Evolutionary conservation across 805 yeast species (phyloP).

Genomic region (Lachancea mirantina): DNA sequence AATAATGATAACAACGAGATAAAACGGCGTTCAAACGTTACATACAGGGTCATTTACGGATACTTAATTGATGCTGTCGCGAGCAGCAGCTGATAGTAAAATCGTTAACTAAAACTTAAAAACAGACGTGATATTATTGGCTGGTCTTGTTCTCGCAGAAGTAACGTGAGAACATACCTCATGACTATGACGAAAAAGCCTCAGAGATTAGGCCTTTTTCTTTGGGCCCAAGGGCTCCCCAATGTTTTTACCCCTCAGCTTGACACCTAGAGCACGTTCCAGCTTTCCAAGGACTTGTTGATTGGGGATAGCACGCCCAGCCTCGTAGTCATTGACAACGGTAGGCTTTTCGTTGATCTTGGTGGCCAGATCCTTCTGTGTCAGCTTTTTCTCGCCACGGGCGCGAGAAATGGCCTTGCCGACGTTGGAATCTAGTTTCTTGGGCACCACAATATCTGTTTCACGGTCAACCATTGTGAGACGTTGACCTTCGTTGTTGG

Average conservation of each 20-base stretch:
- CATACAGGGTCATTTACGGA: too few relatives aligned
- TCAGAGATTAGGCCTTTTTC: constrained; percentile 21
- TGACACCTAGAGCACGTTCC: constrained; percentile 90
- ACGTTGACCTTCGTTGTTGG: constrained; percentile 89
- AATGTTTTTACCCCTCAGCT: constrained; percentile 91
- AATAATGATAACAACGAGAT: too few relatives aligned
- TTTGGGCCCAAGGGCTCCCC: constrained; percentile 70
- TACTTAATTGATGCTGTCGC: too few relatives aligned
- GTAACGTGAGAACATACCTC: too few relatives aligned
- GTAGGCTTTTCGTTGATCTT: constrained; percentile 93
- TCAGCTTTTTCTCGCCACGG: constrained; percentile 78
- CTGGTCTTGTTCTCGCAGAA: too few relatives aligned
- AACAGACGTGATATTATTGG: too few relatives aligned
- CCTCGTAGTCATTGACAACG: constrained; percentile 91
- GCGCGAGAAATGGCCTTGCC: constrained; percentile 84
- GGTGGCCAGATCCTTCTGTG: constrained; percentile 96
- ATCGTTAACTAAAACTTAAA: too few relatives aligned
- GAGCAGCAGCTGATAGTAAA: too few relatives aligned
- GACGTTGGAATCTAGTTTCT: constrained; percentile 75
- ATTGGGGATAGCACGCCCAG: constrained; percentile 93
- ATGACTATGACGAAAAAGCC: not conserved
- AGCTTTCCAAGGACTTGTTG: constrained; percentile 89
- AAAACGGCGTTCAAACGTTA: too few relatives aligned
- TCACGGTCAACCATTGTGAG: constrained; percentile 88
- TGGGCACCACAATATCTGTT: constrained; percentile 87